Base-by-base conservation (phyloP, 1,284 basidiomycete species). In the Puccinia novopanici region DNA sequence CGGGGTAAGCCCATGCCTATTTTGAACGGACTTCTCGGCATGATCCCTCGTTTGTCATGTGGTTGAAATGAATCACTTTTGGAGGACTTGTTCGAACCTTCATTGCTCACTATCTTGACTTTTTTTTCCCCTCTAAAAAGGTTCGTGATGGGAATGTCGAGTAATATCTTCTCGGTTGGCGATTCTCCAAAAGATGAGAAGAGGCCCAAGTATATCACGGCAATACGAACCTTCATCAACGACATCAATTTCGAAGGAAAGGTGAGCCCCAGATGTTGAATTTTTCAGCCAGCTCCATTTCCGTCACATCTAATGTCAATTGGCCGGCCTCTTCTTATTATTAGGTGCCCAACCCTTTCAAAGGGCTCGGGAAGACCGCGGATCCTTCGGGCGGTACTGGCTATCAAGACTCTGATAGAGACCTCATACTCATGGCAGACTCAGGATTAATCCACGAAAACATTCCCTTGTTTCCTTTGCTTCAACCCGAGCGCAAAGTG, bases 131-230 rank as follows among this genome's bases (percentile, higher is more conserved):
- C 19, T 3, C n/a, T 34, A n/a, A 22, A 50, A 24, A 73, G 78
- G 40, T 80, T 80, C 24, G 22, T 80, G 9, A 73, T 80, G 78
- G 78, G 70, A 61, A 72, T 80, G 59, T 71, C 78, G 17, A 73
- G 70, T 40, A 80, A 80, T 37, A 63, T 80, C 37, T 80, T 73
- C 40, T 73, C 78, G 0, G 15, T 12, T 37, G 34, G 42, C 8
- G 78, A 80, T 55, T 50, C 42, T 9, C 78, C 78, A 48, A 76
- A 24, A 54, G 17, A 40, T 34, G 45, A 70, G 59, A 72, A 57
- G 34, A 73, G 52, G 24, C 55, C 42, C 12, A 65, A 59, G 22
- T 50, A 42, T 22, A 2, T 65, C 12, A 54, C 50, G 19, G 45
- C 57, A 22, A 8, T 80, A 6, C 55, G 54, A 24, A 42, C 71